Base-by-base conservation (phyloP, 169 alveolate species). In the Plasmodium sp. region DNA sequence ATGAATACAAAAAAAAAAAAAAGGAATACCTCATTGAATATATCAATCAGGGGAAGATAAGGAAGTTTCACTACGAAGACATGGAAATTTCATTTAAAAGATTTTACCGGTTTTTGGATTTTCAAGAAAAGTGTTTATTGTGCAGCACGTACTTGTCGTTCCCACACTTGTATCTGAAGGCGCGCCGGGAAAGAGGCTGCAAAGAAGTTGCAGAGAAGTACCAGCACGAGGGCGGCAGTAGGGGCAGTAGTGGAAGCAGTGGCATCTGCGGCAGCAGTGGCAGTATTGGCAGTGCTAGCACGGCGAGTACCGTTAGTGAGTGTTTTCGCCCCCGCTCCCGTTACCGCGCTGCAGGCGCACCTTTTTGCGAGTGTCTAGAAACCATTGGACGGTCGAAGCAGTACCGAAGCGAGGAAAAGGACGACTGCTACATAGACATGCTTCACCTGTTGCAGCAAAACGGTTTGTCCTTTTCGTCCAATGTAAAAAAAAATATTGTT, bases 21-120 rank as follows among this genome's bases (percentile, higher is more conserved):
- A 90, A 90, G 84, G 94, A 90, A 67, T 90, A 90, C 36, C 51
- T 67, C 74, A 90, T 90, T 81, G 91, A 90, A 71, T 90, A 90
- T 54, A 90, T 90, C 73, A 90, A 90, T 81, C 16, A 81, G 39
- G 72, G 51, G 34, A 90, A 41, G 43, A 71, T 90, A 81, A 90
- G 74, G 67, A 90, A 80, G 43, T 81, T 90, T 56, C 94, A 90
- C 72, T 90, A 90, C 39, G 16, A 90, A 81, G 94, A 90, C 56
- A 79, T 90, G 94, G 84, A 80, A 62, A 14, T 31, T 22, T 58
- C 81, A 79, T 90, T 90, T 81, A 67, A 90, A 81, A 67, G 72
- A 51, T 90, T 43, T 90, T 58, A 85, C n/a, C 67, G 71, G 22
- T 43, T 90, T 62, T 90, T 90, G 22, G 83, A 81, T 67, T 81